A percentile compares a stretch with the other conserved stretches of the same genome.
Evolutionary conservation across 1,284 basidiomycete genomes (phyloP).

Genomic region (Heterobasidion annosum): DNA sequence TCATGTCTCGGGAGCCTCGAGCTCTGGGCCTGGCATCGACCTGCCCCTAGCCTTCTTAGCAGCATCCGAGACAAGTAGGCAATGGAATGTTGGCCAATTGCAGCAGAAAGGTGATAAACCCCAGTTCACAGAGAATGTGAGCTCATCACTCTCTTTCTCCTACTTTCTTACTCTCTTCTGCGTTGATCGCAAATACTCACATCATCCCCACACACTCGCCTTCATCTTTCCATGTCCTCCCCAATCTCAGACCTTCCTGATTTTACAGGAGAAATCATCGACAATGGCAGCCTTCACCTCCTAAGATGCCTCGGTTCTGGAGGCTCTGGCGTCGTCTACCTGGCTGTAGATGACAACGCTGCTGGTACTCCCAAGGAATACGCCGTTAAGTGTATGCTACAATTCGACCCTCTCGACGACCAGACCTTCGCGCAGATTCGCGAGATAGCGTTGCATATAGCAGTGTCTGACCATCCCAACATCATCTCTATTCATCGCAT

Average conservation of each 20-base stretch:
- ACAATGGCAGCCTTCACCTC: conserved; percentile 4
- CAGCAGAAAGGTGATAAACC: too few relatives aligned
- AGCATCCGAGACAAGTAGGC: too few relatives aligned
- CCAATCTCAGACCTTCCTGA: neutral
- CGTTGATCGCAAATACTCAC: neutral
- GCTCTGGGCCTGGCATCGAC: too few relatives aligned
- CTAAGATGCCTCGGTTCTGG: conserved; percentile 24
- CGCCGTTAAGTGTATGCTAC: conserved; percentile 54
- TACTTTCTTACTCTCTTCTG: neutral
- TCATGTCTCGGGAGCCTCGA: too few relatives aligned
- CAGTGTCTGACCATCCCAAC: conserved; percentile 48
- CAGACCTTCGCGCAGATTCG: conserved; percentile 3
- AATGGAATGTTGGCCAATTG: too few relatives aligned
- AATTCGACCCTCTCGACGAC: conserved; percentile 28
- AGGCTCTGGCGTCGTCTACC: conserved; percentile 36
- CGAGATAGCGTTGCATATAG: conserved; percentile 36
- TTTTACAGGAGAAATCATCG: conserved; percentile 7
- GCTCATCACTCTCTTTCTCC: too few relatives aligned
- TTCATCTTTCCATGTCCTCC: neutral
- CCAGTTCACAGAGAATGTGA: too few relatives aligned
- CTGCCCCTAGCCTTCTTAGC: too few relatives aligned
- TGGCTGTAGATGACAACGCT: conserved; percentile 27
- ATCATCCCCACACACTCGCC: neutral
- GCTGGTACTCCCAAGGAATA: conserved; percentile 15
- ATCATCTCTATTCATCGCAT: conserved; percentile 47